Conservation (phyloP, 768 basidiomycete genomes). For the Auricularia heimuer region DNA sequence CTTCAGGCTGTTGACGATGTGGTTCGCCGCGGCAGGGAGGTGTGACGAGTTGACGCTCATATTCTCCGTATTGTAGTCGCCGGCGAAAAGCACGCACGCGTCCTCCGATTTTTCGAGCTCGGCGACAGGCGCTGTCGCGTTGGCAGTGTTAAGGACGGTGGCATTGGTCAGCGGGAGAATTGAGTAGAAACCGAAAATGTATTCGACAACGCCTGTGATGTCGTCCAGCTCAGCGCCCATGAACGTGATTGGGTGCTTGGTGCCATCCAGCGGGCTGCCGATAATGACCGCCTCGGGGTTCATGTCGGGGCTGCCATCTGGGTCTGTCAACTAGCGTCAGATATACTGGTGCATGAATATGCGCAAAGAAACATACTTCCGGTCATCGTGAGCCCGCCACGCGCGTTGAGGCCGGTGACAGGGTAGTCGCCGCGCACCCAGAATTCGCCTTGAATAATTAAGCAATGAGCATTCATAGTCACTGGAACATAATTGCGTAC, state of each 20-base stretch:
- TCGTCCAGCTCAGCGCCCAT: constrained; percentile 38
- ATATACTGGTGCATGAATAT: background rate
- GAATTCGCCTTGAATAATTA: constrained; percentile 25
- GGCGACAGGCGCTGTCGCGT: constrained; percentile 27
- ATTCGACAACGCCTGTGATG: constrained; percentile 46
- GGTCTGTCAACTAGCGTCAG: constrained; percentile 22
- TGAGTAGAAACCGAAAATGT: constrained; percentile 44
- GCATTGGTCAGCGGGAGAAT: constrained; percentile 50
- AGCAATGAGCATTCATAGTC: no score
- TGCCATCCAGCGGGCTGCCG: constrained; percentile 43
- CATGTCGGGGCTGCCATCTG: constrained; percentile 41
- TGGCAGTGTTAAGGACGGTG: constrained; percentile 30
- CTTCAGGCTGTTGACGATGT: constrained; percentile 39
- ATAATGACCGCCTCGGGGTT: constrained; percentile 51
- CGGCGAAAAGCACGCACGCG: constrained; percentile 39
- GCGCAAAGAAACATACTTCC: constrained; percentile 25
- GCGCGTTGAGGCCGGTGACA: constrained; percentile 42
- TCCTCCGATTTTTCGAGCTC: constrained; percentile 26
- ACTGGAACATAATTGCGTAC: constrained; percentile 9
- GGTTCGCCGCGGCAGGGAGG: constrained; percentile 38
- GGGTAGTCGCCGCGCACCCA: constrained; percentile 53
- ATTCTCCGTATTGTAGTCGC: constrained; percentile 43
- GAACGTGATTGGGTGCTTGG: constrained; percentile 37
- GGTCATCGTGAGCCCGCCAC: constrained; percentile 46
- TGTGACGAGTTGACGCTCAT: constrained; percentile 16